Percentiles rank a stretch among this genome's conserved stretches.
These are phyloP conservation scores for Anastatica hierochuntica DNA, from an alignment of 345 rosid species.

Conservation along the genomic window DNA sequence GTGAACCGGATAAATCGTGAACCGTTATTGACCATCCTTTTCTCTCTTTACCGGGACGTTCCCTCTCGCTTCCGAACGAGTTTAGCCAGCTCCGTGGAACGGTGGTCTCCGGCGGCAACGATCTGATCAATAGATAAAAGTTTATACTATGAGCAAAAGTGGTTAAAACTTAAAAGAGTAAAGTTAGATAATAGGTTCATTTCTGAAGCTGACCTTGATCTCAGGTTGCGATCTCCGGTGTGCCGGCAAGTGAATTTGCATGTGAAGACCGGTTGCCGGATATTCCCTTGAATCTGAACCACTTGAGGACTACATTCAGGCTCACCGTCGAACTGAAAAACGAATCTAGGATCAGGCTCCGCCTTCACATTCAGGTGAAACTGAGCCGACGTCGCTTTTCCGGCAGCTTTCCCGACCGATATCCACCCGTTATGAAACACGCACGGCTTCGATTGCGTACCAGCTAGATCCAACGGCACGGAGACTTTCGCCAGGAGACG, in stretches of 20 bases:
- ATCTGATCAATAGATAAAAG: constrained; percentile 30
- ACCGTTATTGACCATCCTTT: constrained; percentile 93
- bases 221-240: constrained; percentile 54
- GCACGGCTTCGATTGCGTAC: constrained; percentile 37
- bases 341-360: constrained; percentile 89
- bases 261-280: constrained; percentile 86
- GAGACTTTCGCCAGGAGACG: constrained; percentile 59
- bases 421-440: constrained; percentile 77
- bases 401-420: constrained; percentile 47
- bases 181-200: no score
- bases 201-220: constrained; percentile 66
- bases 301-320: constrained; percentile 97
- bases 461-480: constrained; percentile 69
- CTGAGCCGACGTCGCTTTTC: constrained; percentile 46
- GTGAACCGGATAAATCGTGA: constrained; percentile 87
- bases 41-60: constrained; percentile 59
- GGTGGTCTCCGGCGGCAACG: constrained; percentile 44
- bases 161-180: no score
- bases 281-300: constrained; percentile 74
- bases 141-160: constrained; percentile 4
- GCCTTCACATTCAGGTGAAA: constrained; percentile 69
- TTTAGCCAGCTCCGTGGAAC: constrained; percentile 57
- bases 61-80: constrained; percentile 79
- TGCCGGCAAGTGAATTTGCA: constrained; percentile 80
- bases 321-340: constrained; percentile 93